Percentiles rank a stretch among this genome's conserved stretches.
Evolutionary conservation across 768 basidiomycete species (phyloP).

Genomic region (Amanita thiersii): DNA sequence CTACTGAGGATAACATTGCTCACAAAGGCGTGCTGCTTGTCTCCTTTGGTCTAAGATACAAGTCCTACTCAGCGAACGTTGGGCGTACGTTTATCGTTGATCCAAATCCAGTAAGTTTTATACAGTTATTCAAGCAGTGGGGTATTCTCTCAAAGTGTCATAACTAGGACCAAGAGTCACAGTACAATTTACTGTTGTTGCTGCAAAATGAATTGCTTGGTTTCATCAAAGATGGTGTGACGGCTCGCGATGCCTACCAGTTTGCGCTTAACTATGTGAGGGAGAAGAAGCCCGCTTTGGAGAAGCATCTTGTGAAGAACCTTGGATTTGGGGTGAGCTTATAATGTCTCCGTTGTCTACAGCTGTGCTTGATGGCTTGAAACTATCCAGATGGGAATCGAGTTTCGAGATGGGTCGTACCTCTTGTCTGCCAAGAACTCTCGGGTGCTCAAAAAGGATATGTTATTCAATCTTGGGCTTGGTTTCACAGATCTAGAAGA

Average conservation of each 20-base stretch:
- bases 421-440: constrained; percentile 75
- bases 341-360: neutral
- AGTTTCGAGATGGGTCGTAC: constrained; percentile 87
- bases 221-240: constrained; percentile 72
- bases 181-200: constrained; percentile 71
- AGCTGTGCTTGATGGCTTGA: constrained; percentile 2
- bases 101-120: constrained; percentile 62
- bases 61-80: constrained; percentile 87
- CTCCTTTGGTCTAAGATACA: constrained; percentile 85
- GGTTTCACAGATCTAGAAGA: constrained; percentile 83
- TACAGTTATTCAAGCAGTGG: neutral
- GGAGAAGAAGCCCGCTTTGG: constrained; percentile 75
- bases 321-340: constrained; percentile 77
- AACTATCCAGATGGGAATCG: constrained; percentile 92
- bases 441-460: constrained; percentile 62
- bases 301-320: constrained; percentile 80
- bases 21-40: constrained; percentile 86
- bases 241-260: constrained; percentile 76
- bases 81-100: constrained; percentile 95
- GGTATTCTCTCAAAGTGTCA: constrained; percentile 7
- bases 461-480: constrained; percentile 80
- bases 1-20: constrained; percentile 74
- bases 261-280: constrained; percentile 62
- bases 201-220: constrained; percentile 71
- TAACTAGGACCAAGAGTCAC: constrained; percentile 79